A percentile compares a stretch with the other conserved stretches of the same genome.
phyloP scores from a whole-genome alignment of 179 eudicot species.

The Actinidia arguta region DNA sequence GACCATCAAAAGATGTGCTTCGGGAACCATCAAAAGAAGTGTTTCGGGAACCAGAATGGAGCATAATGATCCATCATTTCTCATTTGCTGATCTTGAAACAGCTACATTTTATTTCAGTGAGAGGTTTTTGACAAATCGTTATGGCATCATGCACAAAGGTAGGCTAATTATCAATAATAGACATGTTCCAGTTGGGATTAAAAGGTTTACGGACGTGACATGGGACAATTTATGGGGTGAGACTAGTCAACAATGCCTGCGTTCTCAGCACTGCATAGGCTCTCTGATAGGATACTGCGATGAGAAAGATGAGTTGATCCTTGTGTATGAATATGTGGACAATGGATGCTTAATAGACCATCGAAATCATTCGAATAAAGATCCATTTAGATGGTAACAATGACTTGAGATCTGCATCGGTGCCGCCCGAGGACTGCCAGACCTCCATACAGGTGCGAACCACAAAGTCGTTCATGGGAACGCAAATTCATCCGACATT shows the following conservation, averaged over 20 bases:
- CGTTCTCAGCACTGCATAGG: neutral
- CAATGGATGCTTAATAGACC: neutral
- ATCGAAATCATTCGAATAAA: neutral
- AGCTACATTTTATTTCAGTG: neutral
- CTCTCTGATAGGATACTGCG: neutral
- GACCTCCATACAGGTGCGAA: neutral
- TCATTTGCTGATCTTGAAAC: neutral
- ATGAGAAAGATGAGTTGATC: neutral
- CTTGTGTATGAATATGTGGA: neutral
- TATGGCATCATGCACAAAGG: neutral
- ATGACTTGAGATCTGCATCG: neutral
- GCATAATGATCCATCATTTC: neutral
- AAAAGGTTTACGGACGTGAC: neutral
- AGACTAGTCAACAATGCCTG: neutral
- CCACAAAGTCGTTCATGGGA: neutral
- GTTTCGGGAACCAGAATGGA: neutral
- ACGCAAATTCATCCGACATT: neutral
- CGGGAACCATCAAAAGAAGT: too few species aligned
- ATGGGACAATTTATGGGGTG: neutral
- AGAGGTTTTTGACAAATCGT: neutral
- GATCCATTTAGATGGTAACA: neutral
- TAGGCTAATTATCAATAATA: neutral
- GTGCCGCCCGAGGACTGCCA: neutral
- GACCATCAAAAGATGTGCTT: neutral
- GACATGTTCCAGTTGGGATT: neutral